Percentiles rank a stretch among this genome's conserved stretches.
These are phyloP conservation scores for Raddia distichophylla DNA, from an alignment of 176 grass and related monocot species.

Conservation along the genomic window DNA sequence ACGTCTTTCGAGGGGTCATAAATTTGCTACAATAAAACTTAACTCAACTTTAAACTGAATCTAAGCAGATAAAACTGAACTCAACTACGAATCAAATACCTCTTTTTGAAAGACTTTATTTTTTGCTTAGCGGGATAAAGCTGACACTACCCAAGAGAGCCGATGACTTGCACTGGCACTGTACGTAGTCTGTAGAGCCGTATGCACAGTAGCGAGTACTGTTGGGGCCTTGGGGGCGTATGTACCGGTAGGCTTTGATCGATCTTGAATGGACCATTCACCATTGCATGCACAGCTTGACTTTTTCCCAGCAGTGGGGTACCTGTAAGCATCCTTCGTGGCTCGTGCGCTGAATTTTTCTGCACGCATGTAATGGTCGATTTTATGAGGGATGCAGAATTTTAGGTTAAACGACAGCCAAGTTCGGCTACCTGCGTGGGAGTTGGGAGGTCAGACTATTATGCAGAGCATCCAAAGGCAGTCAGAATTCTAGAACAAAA, in stretches of 20 bases:
- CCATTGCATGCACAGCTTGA: background rate
- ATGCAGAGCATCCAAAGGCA: background rate
- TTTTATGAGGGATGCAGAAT: constrained; percentile 21
- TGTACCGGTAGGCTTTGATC: too few species aligned
- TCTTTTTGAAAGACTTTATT: too few species aligned
- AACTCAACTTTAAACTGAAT: too few species aligned
- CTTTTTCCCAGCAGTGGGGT: too few species aligned
- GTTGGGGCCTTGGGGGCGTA: too few species aligned
- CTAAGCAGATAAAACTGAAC: too few species aligned
- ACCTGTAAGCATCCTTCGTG: too few species aligned
- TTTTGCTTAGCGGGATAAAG: too few species aligned
- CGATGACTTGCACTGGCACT: background rate
- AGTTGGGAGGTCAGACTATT: background rate
- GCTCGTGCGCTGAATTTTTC: constrained; percentile 10
- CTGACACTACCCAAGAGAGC: too few species aligned
- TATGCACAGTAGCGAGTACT: background rate
- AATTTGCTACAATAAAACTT: too few species aligned
- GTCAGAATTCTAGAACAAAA: constrained; percentile 13
- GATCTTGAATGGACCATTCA: background rate
- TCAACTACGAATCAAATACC: too few species aligned
- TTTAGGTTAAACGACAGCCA: background rate
- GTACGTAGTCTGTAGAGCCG: background rate
- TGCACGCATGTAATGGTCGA: background rate
- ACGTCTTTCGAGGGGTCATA: too few species aligned
- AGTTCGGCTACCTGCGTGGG: background rate